Base-by-base conservation (phyloP, 2,329 filamentous ascomycete species). In the Pseudogymnoascus verrucosus region DNA sequence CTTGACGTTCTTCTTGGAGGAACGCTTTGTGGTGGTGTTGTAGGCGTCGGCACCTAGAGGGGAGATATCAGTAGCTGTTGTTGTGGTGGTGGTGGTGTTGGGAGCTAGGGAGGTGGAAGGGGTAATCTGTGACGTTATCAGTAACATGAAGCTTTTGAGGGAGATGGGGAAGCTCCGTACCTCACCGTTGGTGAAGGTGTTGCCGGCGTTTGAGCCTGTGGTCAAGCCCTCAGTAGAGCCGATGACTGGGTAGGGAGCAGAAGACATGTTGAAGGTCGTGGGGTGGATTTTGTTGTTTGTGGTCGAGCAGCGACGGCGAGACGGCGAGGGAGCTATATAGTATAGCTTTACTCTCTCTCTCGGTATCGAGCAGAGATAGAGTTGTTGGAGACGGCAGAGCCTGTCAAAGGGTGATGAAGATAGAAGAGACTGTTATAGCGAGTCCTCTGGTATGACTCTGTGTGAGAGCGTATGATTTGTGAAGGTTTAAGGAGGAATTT, bases 1-100 rank as follows among this genome's bases (percentile, higher is more conserved):
- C 8, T 62, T 67, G 5, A 72, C 65, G 61, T 66, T 71, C 62
- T 73, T 70, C 21, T 72, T 73, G 31, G 72, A 61, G 14, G 73
- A 71, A 62, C 73, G 71, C 42, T 71, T 73, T 63, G 70, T 67
- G 54, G 73, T 67, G 40, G 72, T 68, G 65, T 69, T 70, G 57
- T 68, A 67, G n/a, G 73, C 71, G 62, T 71, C 67, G 39, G 71
- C 68, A 68, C 69, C 71, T 73, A 42, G 44, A 66, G 51, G 40
- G 59, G 59, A 39, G 23, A 66, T 62, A 66, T 72, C 63, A 73
- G 68, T 67, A 64, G 69, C 64, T 63, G 68, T 61, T 47, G 42
- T 26, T 14, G 42, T 47, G 21, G 19, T 44, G 19, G 2, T 44
- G 16, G 40, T 44, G 40, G 21, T 47, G 21, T 1, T 47, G 19